Evolutionary conservation across 2,329 filamentous ascomycete genomes (phyloP).

Genomic region (Paracorniculantispora psalliotae): DNA sequence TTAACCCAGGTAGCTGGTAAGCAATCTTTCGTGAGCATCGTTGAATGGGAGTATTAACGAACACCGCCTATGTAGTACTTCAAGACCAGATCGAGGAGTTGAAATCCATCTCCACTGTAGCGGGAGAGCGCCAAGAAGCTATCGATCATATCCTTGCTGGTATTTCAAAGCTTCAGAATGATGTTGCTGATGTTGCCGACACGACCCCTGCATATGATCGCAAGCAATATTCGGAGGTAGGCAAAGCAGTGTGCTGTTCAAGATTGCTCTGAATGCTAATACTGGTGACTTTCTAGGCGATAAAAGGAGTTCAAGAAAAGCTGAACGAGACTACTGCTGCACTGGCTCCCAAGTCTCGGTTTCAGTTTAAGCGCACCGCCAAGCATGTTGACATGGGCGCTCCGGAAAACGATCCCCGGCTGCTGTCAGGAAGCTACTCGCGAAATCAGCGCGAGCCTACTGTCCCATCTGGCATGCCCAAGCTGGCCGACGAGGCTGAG

Average conservation of each 20-base stretch:
- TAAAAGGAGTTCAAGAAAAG: conserved; percentile 77
- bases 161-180: conserved; percentile 75
- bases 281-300: conserved; percentile 44
- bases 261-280: not conserved
- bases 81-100: conserved; percentile 71
- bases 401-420: conserved; percentile 38
- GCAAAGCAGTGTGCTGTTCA: not conserved
- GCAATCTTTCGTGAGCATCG: conserved; percentile 16
- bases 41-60: not conserved
- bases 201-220: conserved; percentile 88
- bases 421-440: conserved; percentile 32
- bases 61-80: conserved; percentile 51
- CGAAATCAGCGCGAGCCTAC: conserved; percentile 21
- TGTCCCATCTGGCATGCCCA: not conserved
- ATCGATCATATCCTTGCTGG: conserved; percentile 74
- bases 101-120: conserved; percentile 54
- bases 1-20: conserved; percentile 68
- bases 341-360: conserved; percentile 71
- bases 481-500: conserved; percentile 17
- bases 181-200: conserved; percentile 77
- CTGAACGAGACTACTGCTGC: conserved; percentile 64
- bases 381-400: conserved; percentile 39
- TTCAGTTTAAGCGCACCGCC: conserved; percentile 62
- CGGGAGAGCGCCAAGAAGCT: conserved; percentile 72
- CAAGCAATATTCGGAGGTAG: conserved; percentile 74